Conservation (phyloP, 2,329 filamentous ascomycete species). For the Cryoendolithus antarcticus region DNA sequence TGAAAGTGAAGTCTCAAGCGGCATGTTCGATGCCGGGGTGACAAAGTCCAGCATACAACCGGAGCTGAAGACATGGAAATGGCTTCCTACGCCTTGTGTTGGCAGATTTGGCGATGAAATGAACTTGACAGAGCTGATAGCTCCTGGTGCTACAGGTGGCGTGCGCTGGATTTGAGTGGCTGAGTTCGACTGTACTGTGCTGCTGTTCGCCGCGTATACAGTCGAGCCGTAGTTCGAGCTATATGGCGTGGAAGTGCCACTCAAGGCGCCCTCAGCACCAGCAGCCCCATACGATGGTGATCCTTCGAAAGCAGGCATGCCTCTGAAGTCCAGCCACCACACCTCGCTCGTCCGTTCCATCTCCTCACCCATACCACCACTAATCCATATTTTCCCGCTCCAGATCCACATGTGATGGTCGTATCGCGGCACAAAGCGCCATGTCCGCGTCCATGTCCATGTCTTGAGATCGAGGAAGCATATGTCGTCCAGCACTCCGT, state of each 20-base stretch:
- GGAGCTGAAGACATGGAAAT: slow-evolving; percentile 92
- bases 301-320: slow-evolving; percentile 62
- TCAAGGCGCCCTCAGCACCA: slow-evolving; percentile 12
- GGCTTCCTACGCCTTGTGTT: slow-evolving; percentile 77
- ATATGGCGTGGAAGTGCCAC: no score
- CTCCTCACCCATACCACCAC: slow-evolving; percentile 84
- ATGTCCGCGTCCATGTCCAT: slow-evolving; percentile 91
- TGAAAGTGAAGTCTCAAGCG: slow-evolving; percentile 80
- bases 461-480: slow-evolving; percentile 95
- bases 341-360: slow-evolving; percentile 96
- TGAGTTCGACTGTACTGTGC: slow-evolving; percentile 45
- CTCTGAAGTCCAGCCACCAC: slow-evolving; percentile 94
- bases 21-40: slow-evolving; percentile 78
- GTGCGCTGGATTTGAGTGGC: slow-evolving; percentile 31
- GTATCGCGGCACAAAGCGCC: slow-evolving; percentile 89
- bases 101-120: slow-evolving; percentile 76
- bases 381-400: slow-evolving; percentile 88
- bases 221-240: slow-evolving; percentile 20
- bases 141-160: slow-evolving; percentile 57
- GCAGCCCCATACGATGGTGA: slow-evolving; percentile 18
- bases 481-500: slow-evolving; percentile 85
- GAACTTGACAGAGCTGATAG: slow-evolving; percentile 83
- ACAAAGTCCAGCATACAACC: slow-evolving; percentile 88
- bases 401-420: slow-evolving; percentile 94
- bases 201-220: slow-evolving; percentile 62